Evolutionary conservation across 805 yeast species (phyloP).

Genomic region (Danielia reshetovae): DNA sequence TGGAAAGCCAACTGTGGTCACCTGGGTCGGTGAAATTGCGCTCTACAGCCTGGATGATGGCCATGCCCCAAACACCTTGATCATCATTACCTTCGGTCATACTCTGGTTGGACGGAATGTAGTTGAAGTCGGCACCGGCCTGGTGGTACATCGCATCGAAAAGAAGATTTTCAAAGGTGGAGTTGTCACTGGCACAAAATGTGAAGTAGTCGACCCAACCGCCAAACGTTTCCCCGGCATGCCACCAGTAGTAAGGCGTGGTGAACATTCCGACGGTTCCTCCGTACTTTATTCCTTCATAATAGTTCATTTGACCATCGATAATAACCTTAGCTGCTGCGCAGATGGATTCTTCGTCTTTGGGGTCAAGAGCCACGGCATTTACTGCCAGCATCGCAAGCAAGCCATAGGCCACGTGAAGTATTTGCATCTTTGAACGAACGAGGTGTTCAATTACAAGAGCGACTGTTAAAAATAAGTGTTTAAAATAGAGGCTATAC

Average conservation of each 20-base stretch:
- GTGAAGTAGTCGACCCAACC: conserved; percentile 40
- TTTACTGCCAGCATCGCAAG: too few relatives aligned
- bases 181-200: conserved; percentile 34
- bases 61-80: conserved; percentile 51
- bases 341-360: conserved; percentile 37
- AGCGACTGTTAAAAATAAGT: too few relatives aligned
- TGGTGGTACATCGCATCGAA: conserved; percentile 41
- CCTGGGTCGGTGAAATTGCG: conserved; percentile 32
- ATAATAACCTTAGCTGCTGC: conserved; percentile 33
- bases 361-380: conserved; percentile 30
- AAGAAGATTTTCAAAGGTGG: conserved; percentile 25
- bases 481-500: too few relatives aligned
- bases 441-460: too few relatives aligned
- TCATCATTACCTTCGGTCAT: conserved; percentile 49
- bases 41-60: conserved; percentile 45
- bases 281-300: conserved; percentile 38
- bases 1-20: conserved; percentile 36
- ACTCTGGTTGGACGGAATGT: conserved; percentile 44
- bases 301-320: conserved; percentile 43
- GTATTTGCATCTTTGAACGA: too few relatives aligned
- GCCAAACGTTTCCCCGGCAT: conserved; percentile 50
- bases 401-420: too few relatives aligned
- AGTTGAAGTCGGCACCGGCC: conserved; percentile 38
- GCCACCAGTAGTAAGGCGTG: conserved; percentile 50
- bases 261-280: conserved; percentile 46